Conservation (phyloP, 1,139 yeast genomes). For the Yamadazyma siamensis region DNA sequence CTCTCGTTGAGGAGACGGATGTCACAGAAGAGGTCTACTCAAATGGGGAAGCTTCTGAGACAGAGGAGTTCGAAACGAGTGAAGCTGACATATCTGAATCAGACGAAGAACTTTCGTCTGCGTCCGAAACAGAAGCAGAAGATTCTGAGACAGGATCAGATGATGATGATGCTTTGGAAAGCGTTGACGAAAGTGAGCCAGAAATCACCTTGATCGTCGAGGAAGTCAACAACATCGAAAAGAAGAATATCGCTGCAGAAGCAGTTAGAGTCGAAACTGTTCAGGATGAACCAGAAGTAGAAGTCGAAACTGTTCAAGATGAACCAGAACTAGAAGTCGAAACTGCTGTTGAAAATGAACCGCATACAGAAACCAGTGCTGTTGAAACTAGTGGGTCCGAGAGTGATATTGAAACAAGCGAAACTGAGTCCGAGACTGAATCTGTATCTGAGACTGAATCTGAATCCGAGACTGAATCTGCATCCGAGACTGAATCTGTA, state of each 20-base stretch:
- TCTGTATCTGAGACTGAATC: conserved; percentile 3
- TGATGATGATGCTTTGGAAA: conserved; percentile 2
- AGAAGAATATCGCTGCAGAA: background rate
- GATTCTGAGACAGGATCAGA: conserved; percentile 4
- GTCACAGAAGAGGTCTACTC: too few species aligned
- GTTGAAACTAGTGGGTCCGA: background rate
- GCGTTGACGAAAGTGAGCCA: conserved; percentile 2
- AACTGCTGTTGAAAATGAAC: conserved; percentile 3
- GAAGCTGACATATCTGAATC: conserved; percentile 3
- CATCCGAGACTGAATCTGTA: conserved; percentile 3
- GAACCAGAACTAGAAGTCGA: conserved; percentile 5
- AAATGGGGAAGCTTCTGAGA: too few species aligned
- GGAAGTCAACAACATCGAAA: background rate
- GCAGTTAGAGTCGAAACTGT: background rate
- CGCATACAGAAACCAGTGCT: conserved; percentile 2
- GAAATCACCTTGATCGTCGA: too few species aligned
- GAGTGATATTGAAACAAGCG: background rate
- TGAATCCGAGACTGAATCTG: conserved; percentile 1
- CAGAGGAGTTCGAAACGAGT: too few species aligned
- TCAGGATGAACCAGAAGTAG: conserved; percentile 3
- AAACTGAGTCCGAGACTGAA: conserved; percentile 5
- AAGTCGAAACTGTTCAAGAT: conserved; percentile 3
- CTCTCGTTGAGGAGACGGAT: too few species aligned
- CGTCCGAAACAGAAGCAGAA: conserved; percentile 2
- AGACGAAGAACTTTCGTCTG: conserved; percentile 3